These are phyloP conservation scores for Coemansia furcata DNA, from an alignment of 192 early-diverging fungal species.

Conservation along the genomic window DNA sequence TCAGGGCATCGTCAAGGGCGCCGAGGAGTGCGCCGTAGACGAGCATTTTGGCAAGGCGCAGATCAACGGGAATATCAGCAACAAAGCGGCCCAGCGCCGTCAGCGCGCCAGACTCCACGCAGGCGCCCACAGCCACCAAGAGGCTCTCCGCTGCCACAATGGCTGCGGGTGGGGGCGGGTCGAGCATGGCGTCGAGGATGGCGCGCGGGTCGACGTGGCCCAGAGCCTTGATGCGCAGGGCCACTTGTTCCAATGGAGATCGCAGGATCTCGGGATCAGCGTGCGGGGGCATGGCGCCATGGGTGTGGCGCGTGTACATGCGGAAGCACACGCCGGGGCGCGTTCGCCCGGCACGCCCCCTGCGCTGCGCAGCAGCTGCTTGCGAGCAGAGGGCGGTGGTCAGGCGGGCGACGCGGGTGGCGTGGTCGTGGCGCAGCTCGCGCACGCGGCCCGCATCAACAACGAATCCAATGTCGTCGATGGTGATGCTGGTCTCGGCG, in stretches of 20 bases:
- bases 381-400: constrained; percentile 53
- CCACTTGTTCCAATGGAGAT: constrained; percentile 79
- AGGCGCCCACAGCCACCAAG: constrained; percentile 61
- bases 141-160: constrained; percentile 59
- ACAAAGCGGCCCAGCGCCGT: constrained; percentile 71
- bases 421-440: constrained; percentile 56
- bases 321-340: constrained; percentile 75
- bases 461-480: constrained; percentile 72
- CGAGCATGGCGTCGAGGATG: constrained; percentile 61
- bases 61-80: constrained; percentile 70
- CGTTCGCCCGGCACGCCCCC: constrained; percentile 83
- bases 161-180: constrained; percentile 61
- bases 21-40: constrained; percentile 72
- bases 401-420: constrained; percentile 61
- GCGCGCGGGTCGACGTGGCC: constrained; percentile 57
- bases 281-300: constrained; percentile 59
- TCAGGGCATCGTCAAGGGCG: constrained; percentile 69
- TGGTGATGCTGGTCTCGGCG: constrained; percentile 68
- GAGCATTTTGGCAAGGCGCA: constrained; percentile 76
- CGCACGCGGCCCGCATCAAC: constrained; percentile 70
- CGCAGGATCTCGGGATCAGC: constrained; percentile 76
- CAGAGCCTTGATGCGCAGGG: constrained; percentile 69
- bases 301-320: constrained; percentile 58
- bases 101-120: constrained; percentile 52
- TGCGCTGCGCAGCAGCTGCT: constrained; percentile 66